phyloP scores from a whole-genome alignment of 768 basidiomycete species.

The Boletus eberwhitei region DNA sequence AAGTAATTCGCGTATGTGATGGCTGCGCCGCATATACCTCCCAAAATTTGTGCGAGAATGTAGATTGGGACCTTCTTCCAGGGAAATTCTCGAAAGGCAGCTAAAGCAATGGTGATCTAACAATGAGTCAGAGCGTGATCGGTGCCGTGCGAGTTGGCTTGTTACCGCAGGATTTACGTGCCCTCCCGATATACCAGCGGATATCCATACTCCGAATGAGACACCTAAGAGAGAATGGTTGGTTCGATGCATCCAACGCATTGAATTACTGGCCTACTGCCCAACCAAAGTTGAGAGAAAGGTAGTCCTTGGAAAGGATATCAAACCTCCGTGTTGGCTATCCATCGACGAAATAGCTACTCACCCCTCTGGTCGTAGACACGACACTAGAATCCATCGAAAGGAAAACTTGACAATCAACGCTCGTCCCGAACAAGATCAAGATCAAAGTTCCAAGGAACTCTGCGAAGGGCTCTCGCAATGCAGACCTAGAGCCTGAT shows the following conservation, averaged over 20 bases:
- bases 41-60: slow-evolving; percentile 55
- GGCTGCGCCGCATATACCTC: slow-evolving; percentile 50
- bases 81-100: slow-evolving; percentile 66
- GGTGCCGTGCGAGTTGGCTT: background rate
- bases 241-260: background rate
- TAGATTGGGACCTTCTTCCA: slow-evolving; percentile 73
- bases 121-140: background rate
- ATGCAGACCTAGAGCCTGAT: slow-evolving; percentile 28
- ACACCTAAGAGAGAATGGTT: slow-evolving; percentile 31
- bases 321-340: background rate
- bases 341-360: slow-evolving; percentile 13
- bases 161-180: slow-evolving; percentile 67
- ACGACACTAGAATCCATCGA: slow-evolving; percentile 41
- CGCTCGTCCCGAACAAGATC: slow-evolving; percentile 53
- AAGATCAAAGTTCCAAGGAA: slow-evolving; percentile 54
- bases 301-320: slow-evolving; percentile 5
- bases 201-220: slow-evolving; percentile 62
- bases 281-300: slow-evolving; percentile 25
- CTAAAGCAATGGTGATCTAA: slow-evolving; percentile 62
- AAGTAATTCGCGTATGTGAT: slow-evolving; percentile 58
- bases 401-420: slow-evolving; percentile 51
- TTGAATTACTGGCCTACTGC: slow-evolving; percentile 8
- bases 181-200: slow-evolving; percentile 62
- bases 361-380: slow-evolving; percentile 47
- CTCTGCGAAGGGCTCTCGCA: slow-evolving; percentile 59